These are phyloP conservation scores for Macrolepiota dolichaula DNA, from an alignment of 768 basidiomycete species.

Conservation along the genomic window DNA sequence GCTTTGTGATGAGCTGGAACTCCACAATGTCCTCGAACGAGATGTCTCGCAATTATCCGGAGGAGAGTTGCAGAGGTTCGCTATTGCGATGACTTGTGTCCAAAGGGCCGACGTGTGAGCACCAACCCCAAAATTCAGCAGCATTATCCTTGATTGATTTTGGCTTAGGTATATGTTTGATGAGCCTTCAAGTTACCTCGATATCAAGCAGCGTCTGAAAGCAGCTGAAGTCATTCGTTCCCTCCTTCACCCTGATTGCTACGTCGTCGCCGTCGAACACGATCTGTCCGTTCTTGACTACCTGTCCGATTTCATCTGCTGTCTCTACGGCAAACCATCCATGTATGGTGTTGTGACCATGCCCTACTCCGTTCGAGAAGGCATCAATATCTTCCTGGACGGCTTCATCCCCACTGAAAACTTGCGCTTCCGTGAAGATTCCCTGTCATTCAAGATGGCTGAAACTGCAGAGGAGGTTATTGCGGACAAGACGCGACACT, in stretches of 20 bases:
- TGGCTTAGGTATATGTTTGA: constrained; percentile 90
- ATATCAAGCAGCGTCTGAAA: constrained; percentile 91
- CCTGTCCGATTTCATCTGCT: constrained; percentile 97
- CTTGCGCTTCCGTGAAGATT: constrained; percentile 94
- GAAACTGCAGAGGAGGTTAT: constrained; percentile 92
- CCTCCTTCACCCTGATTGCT: constrained; percentile 77
- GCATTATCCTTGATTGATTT: constrained; percentile 2
- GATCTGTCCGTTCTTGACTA: constrained; percentile 98
- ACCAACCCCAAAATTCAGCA: background rate
- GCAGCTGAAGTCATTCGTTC: constrained; percentile 95
- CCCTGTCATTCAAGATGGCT: constrained; percentile 94
- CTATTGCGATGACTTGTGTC: constrained; percentile 96
- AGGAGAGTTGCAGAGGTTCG: constrained; percentile 97
- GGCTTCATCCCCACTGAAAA: constrained; percentile 99
- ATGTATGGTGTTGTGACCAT: constrained; percentile 99
- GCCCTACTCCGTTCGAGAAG: constrained; percentile 98
- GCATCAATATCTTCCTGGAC: constrained; percentile 99
- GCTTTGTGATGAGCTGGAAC: constrained; percentile 83
- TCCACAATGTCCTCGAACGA: constrained; percentile 82
- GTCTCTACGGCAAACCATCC: constrained; percentile 94
- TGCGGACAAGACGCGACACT: constrained; percentile 83
- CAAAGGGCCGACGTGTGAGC: constrained; percentile 93
- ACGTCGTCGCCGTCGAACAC: constrained; percentile 98
- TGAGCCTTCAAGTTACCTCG: constrained; percentile 97
- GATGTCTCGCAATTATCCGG: constrained; percentile 87